Conservation (phyloP, 1,139 yeast species). For the Yamadazyma mexicana region DNA sequence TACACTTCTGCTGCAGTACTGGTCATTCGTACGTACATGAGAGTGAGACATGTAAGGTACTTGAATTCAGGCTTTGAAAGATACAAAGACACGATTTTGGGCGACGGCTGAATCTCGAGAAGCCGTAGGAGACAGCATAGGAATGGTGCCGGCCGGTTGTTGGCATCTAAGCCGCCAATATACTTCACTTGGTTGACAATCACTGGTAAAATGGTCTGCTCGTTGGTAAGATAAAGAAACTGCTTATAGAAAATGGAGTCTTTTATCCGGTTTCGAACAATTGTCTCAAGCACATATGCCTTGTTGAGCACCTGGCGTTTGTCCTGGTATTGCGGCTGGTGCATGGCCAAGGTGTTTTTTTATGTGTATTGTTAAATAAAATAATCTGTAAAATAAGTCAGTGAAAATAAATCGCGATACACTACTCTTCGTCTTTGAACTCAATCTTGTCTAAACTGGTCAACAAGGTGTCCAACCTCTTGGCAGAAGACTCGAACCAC, state of each 20-base stretch:
- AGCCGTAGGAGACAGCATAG: constrained; percentile 63
- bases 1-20: constrained; percentile 48
- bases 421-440: constrained; percentile 29
- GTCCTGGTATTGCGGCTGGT: constrained; percentile 19
- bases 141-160: constrained; percentile 59
- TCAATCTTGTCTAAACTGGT: constrained; percentile 35
- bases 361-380: not conserved
- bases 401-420: not conserved
- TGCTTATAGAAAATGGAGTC: constrained; percentile 72
- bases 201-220: constrained; percentile 43
- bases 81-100: constrained; percentile 52
- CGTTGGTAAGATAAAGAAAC: constrained; percentile 59
- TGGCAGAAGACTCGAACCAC: constrained; percentile 53
- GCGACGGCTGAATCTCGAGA: constrained; percentile 60
- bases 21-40: constrained; percentile 57
- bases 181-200: constrained; percentile 38
- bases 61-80: constrained; percentile 58
- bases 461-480: constrained; percentile 35
- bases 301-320: constrained; percentile 41
- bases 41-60: constrained; percentile 61
- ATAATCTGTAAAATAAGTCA: not conserved
- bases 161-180: constrained; percentile 51
- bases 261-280: constrained; percentile 64
- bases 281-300: constrained; percentile 61
- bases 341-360: not conserved